Percentiles rank a stretch among this genome's conserved stretches.
Evolutionary conservation across 345 rosid genomes (phyloP).

Genomic region (Geranium brycei): DNA sequence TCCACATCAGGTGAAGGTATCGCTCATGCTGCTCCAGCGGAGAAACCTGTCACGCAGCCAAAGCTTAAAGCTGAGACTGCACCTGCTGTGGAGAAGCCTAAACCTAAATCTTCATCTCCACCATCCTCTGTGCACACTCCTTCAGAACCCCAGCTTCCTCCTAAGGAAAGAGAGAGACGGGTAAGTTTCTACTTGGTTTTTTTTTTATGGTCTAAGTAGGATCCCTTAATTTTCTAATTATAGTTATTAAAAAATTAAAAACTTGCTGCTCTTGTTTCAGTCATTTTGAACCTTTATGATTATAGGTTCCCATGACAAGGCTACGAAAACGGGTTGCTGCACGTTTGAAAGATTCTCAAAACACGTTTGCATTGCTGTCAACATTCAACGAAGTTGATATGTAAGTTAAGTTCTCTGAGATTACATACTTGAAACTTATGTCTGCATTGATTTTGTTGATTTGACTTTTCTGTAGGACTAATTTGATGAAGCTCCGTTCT

Average conservation of each 20-base stretch:
- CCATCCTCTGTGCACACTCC: conserved; percentile 58
- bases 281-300: neutral
- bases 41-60: conserved; percentile 14
- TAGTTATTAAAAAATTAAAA: neutral
- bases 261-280: neutral
- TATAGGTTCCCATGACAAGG: conserved; percentile 97
- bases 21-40: conserved; percentile 69
- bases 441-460: too few species aligned
- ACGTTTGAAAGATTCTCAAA: conserved; percentile 93
- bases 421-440: neutral
- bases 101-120: conserved; percentile 27
- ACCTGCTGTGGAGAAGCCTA: conserved; percentile 30
- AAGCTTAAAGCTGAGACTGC: neutral
- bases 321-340: conserved; percentile 88
- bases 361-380: conserved; percentile 88
- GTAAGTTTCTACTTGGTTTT: conserved; percentile 26
- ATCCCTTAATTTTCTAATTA: neutral
- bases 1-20: conserved; percentile 68
- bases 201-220: neutral
- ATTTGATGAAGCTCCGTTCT: conserved; percentile 92
- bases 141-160: conserved; percentile 91
- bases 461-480: conserved; percentile 46
- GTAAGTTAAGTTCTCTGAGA: conserved; percentile 23
- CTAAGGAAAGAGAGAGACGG: conserved; percentile 94
- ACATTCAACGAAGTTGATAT: conserved; percentile 99